A percentile compares a stretch with the other conserved stretches of the same genome.
Conservation (phyloP, 2,329 filamentous ascomycete genomes). For the Ophiocordyceps camponoti-rufipedis region DNA sequence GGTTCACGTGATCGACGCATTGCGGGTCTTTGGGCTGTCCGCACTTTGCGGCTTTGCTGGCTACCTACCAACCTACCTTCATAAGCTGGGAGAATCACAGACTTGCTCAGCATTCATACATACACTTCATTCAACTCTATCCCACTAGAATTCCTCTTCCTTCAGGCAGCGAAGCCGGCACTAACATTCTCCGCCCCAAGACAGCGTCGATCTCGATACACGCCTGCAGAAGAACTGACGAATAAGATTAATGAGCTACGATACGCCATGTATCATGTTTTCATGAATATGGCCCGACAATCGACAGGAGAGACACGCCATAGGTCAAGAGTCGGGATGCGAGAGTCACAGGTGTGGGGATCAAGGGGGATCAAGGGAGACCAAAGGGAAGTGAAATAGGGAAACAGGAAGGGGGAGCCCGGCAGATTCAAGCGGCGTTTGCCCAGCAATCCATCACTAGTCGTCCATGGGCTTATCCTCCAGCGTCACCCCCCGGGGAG, state of each 20-base stretch:
- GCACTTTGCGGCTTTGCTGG: too few relatives aligned
- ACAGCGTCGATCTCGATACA: too few relatives aligned
- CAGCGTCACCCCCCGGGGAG: constrained; percentile 26
- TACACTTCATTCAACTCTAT: too few relatives aligned
- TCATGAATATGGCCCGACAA: constrained; percentile 3
- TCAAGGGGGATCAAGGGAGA: not conserved
- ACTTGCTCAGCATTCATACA: too few relatives aligned
- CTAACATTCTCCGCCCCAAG: too few relatives aligned
- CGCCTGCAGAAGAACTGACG: not conserved
- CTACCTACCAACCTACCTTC: too few relatives aligned
- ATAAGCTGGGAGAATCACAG: too few relatives aligned
- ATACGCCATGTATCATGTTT: constrained; percentile 2
- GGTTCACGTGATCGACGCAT: too few relatives aligned
- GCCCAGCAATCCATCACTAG: constrained; percentile 10
- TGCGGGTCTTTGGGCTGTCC: too few relatives aligned
- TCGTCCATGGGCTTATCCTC: constrained; percentile 35
- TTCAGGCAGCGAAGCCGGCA: too few relatives aligned
- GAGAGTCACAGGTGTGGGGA: not conserved
- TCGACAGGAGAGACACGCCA: not conserved
- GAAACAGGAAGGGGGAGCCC: not conserved
- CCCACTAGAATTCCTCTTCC: too few relatives aligned
- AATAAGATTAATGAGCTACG: not conserved
- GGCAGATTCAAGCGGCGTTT: not conserved
- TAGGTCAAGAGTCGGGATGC: not conserved
- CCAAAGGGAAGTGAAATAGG: not conserved